phyloP scores from a whole-genome alignment of 495 filamentous ascomycete genomes.

The Halenospora varia region DNA sequence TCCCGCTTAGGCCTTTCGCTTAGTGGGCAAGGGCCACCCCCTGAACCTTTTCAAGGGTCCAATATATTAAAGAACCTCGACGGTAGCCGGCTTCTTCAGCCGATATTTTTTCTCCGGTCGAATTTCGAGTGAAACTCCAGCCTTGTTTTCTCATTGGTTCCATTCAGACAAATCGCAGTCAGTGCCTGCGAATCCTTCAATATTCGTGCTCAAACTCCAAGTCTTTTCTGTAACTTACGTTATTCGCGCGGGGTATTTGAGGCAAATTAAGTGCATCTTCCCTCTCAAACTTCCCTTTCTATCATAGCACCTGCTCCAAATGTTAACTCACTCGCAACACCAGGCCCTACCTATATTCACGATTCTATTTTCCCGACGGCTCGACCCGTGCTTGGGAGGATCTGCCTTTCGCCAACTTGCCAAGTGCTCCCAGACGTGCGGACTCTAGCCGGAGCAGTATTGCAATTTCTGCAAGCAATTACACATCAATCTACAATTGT shows the following conservation, averaged over 20 bases:
- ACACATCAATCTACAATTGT: background rate
- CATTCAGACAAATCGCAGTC: background rate
- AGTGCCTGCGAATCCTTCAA: background rate
- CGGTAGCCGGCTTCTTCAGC: background rate
- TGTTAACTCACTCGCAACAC: background rate
- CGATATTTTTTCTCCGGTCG: background rate
- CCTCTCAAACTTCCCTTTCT: background rate
- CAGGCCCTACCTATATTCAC: background rate
- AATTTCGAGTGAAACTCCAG: background rate
- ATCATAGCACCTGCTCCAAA: background rate
- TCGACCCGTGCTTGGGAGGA: background rate
- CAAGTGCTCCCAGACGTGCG: background rate
- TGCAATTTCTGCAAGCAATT: background rate
- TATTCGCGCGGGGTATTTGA: background rate
- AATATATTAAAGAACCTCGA: background rate
- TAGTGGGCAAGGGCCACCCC: background rate
- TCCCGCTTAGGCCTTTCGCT: background rate
- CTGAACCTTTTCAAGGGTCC: background rate
- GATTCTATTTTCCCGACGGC: background rate
- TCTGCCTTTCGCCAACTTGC: background rate
- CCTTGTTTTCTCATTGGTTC: background rate
- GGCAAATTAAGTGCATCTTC: background rate
- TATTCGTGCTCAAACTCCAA: background rate
- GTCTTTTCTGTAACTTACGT: background rate
- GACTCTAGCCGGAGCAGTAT: background rate